Evolutionary conservation across 1,284 basidiomycete genomes (phyloP).

Genomic region (Apiotrichum gamsii): DNA sequence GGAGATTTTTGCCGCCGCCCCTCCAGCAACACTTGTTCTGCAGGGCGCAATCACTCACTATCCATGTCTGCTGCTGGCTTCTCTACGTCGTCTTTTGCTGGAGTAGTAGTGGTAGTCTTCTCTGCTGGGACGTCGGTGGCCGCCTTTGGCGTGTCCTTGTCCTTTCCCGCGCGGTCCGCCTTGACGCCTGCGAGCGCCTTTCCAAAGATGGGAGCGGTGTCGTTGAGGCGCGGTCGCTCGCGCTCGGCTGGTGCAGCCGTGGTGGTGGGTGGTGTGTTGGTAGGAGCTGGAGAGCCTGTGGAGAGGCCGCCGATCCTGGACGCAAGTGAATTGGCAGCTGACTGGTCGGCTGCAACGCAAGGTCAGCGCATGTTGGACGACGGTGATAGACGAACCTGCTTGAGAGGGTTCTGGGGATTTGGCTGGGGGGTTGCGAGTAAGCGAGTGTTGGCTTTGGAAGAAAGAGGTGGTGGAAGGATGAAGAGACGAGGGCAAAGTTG

Average conservation of each 20-base stretch:
- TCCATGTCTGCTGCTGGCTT: conserved; percentile 6
- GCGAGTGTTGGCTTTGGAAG: background rate
- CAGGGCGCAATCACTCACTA: conserved; percentile 4
- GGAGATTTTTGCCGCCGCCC: too few relatives aligned
- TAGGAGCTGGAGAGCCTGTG: conserved; percentile 15
- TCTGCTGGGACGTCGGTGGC: background rate
- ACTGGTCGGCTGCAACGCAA: conserved; percentile 11
- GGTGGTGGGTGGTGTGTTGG: background rate
- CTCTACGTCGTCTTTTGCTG: background rate
- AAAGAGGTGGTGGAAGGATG: background rate
- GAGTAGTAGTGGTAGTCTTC: background rate
- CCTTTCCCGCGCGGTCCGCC: conserved; percentile 11
- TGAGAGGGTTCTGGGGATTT: too few relatives aligned
- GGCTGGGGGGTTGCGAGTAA: background rate
- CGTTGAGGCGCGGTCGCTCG: conserved; percentile 26
- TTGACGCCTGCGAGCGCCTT: conserved; percentile 39
- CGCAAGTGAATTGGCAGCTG: conserved; percentile 29
- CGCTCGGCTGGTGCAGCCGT: conserved; percentile 3
- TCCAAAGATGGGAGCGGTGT: conserved; percentile 31
- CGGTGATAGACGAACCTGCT: too few relatives aligned
- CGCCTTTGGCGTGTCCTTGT: too few relatives aligned
- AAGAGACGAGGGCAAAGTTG: background rate
- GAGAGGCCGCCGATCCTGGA: conserved; percentile 37
- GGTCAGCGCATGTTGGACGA: too few relatives aligned
- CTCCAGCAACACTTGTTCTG: too few relatives aligned